Evolutionary conservation across 345 rosid species (phyloP).

Genomic region (Camelina neglecta): DNA sequence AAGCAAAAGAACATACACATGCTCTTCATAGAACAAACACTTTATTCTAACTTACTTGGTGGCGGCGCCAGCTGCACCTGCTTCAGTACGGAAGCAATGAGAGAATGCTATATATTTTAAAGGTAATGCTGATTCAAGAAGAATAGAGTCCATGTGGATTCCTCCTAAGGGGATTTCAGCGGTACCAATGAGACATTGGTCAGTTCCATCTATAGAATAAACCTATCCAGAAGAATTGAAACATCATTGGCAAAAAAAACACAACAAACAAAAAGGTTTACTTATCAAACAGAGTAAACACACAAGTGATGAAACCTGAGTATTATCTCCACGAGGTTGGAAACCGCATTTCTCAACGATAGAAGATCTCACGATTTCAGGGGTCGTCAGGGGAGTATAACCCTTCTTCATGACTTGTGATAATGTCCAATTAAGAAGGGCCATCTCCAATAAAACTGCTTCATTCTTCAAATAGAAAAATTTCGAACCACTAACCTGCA

Average conservation of each 20-base stretch:
- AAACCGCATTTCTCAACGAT: conserved; percentile 96
- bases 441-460: conserved; percentile 93
- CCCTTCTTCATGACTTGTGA: conserved; percentile 89
- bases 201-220: conserved; percentile 77
- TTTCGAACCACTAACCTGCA: conserved; percentile 95
- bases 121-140: conserved; percentile 68
- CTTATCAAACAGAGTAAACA: conserved; percentile 17
- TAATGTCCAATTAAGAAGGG: conserved; percentile 83
- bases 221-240: conserved; percentile 55
- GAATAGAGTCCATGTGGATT: conserved; percentile 89
- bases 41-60: conserved; percentile 55
- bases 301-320: conserved; percentile 64
- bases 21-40: background rate
- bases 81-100: conserved; percentile 97
- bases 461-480: conserved; percentile 94
- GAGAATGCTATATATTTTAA: conserved; percentile 82
- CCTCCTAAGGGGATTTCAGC: conserved; percentile 99
- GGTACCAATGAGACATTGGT: conserved; percentile 95
- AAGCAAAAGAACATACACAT: conserved; percentile 6
- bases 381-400: conserved; percentile 76
- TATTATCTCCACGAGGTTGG: conserved; percentile 96
- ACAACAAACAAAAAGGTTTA: too few relatives aligned
- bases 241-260: conserved; percentile 15
- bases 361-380: conserved; percentile 90
- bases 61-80: conserved; percentile 94